Conservation (phyloP, 1,284 basidiomycete genomes). For the Phlebopus sp. region DNA sequence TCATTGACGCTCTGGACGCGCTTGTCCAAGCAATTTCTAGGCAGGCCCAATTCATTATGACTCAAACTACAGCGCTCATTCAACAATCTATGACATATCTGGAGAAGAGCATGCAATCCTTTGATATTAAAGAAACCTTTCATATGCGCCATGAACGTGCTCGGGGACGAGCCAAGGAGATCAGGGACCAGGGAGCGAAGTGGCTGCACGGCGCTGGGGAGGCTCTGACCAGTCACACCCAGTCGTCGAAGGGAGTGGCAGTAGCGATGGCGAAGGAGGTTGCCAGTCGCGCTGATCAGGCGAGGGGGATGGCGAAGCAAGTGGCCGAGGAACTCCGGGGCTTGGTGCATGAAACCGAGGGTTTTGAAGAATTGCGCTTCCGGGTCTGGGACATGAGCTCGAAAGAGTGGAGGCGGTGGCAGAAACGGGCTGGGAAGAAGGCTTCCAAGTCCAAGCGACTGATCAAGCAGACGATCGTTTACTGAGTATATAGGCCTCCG, state of each 20-base stretch:
- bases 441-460: slow-evolving; percentile 19
- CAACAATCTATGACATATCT: slow-evolving; percentile 45
- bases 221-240: slow-evolving; percentile 37
- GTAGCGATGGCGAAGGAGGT: slow-evolving; percentile 28
- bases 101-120: slow-evolving; percentile 22
- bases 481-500: slow-evolving; percentile 4
- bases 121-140: slow-evolving; percentile 41
- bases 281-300: slow-evolving; percentile 38
- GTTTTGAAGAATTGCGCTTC: slow-evolving; percentile 12
- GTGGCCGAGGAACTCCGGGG: slow-evolving; percentile 30
- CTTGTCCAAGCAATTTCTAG: slow-evolving; percentile 47
- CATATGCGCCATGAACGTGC: slow-evolving; percentile 54
- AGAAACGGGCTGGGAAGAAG: slow-evolving; percentile 18
- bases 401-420: slow-evolving; percentile 18
- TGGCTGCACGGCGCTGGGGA: slow-evolving; percentile 41
- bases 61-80: slow-evolving; percentile 43
- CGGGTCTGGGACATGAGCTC: slow-evolving; percentile 16
- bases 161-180: slow-evolving; percentile 51
- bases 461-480: slow-evolving; percentile 13
- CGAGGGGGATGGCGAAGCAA: slow-evolving; percentile 49
- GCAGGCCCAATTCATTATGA: slow-evolving; percentile 34
- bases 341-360: slow-evolving; percentile 22
- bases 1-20: slow-evolving; percentile 60
- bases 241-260: slow-evolving; percentile 49
- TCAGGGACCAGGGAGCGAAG: slow-evolving; percentile 46